These are phyloP conservation scores for Asterella californica DNA, from an alignment of 225 moss, liverwort and hornwort genomes.

Conservation along the genomic window DNA sequence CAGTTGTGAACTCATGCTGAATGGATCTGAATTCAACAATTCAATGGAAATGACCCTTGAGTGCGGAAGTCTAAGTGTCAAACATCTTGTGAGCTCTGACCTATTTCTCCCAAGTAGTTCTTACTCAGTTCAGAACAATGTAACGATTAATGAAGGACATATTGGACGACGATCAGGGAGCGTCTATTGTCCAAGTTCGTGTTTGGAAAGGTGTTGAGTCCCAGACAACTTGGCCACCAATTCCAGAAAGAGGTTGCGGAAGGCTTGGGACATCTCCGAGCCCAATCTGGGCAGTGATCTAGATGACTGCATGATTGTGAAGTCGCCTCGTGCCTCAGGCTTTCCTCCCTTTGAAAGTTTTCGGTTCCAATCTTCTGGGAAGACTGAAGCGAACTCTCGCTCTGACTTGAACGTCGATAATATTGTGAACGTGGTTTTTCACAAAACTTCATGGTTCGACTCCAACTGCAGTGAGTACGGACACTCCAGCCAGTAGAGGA, in stretches of 20 bases:
- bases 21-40: no score
- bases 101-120: not conserved
- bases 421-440: no score
- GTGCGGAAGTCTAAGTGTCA: no score
- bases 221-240: slow-evolving; percentile 12
- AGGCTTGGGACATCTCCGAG: slow-evolving; percentile 12
- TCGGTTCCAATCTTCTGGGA: slow-evolving; percentile 7
- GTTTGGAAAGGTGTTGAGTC: slow-evolving; percentile 32
- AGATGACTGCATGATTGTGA: slow-evolving; percentile 3
- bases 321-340: not conserved
- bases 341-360: slow-evolving; percentile 22
- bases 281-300: not conserved
- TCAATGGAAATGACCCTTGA: no score
- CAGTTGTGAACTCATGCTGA: no score
- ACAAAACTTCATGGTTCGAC: no score
- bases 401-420: not conserved
- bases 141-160: slow-evolving; percentile 31
- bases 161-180: slow-evolving; percentile 36
- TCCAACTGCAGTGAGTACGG: no score
- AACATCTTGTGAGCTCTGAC: not conserved
- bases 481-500: no score
- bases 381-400: slow-evolving; percentile 9
- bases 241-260: slow-evolving; percentile 40
- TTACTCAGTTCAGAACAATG: slow-evolving; percentile 23
- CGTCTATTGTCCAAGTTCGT: slow-evolving; percentile 28